Base-by-base conservation (phyloP, 2,329 filamentous ascomycete species). In the Neofusicoccum ribis region DNA sequence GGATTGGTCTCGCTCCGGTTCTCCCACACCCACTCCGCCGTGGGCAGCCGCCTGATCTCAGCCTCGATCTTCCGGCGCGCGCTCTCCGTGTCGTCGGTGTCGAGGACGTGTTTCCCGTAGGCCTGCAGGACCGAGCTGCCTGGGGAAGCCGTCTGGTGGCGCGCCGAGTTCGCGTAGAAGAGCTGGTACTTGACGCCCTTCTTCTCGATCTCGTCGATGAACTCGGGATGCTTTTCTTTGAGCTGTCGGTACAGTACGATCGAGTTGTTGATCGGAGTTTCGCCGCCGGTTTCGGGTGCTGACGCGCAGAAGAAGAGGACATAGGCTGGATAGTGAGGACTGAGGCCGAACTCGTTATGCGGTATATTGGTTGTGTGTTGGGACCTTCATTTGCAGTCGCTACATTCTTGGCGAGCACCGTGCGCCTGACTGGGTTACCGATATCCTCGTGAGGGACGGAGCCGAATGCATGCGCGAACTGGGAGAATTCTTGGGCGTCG, bases 261-360 rank as follows among this genome's bases (percentile, higher is more conserved):
- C 1, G 67, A 67, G 47, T 47, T 65, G 50, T 67, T 67, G 39
- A 69, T 65, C 9, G 68, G 67, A 14, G 67, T 68, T 51, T 68
- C 63, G 15, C 67, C 68, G 8, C 68, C 68, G 8, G 47, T 56
- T 4, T 62, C 34, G 1, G 68, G 67, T 15, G 66, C 67, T 6
- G 58, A 36, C 0, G 23, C 5, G 61, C 64, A 68, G 54, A 41
- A 67, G 54, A 69, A 68, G 39, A 69, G 59, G 14, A 68, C 64
- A 41, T 68, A 67, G 5, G 58, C 61, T 14, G 66, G 67, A 49
- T 64, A 67, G 58, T 69, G 65, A 6, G 67, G 67, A 43, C 67
- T 66, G 15, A 67, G 51, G n/a, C 63, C 67, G 43, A 67, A 69
- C 37, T 69, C 68, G 51, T 68, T 68, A 44, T 69, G 68, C 15